Percentiles rank a stretch among this genome's conserved stretches.
These are phyloP conservation scores for Plantago major DNA, from an alignment of 257 asterid species.

Conservation along the genomic window DNA sequence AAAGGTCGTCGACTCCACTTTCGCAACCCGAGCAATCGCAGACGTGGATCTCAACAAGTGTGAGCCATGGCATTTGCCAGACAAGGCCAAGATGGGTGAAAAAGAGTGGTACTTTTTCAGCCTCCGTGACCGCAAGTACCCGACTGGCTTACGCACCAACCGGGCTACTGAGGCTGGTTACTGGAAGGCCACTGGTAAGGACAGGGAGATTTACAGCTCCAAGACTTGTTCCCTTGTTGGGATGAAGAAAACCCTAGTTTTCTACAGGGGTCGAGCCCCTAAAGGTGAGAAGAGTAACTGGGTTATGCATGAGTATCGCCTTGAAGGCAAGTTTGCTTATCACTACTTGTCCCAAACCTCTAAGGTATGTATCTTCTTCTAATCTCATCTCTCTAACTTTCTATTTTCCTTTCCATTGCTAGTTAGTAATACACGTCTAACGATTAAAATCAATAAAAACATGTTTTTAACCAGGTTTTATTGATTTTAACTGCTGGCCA, in stretches of 20 bases:
- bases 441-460: no score
- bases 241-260: conserved; percentile 99
- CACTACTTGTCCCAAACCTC: conserved; percentile 64
- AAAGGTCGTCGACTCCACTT: conserved; percentile 64
- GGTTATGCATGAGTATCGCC: conserved; percentile 97
- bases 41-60: conserved; percentile 89
- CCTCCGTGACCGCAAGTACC: conserved; percentile 77
- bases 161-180: conserved; percentile 95
- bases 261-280: no score
- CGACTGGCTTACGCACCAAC: conserved; percentile 83
- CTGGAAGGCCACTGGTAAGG: conserved; percentile 97
- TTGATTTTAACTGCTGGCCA: no score
- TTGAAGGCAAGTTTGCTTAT: conserved; percentile 78
- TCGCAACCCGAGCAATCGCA: conserved; percentile 67
- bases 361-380: conserved; percentile 63
- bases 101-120: conserved; percentile 95
- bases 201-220: conserved; percentile 74
- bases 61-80: conserved; percentile 97
- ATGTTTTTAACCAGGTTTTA: no score
- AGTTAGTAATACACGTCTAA: no score
- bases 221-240: conserved; percentile 68
- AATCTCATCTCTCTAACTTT: no score
- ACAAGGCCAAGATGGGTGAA: conserved; percentile 81
- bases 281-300: conserved; percentile 85
- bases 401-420: no score